These are phyloP conservation scores for Globisporangium heterothallicum DNA, from an alignment of 352 stramenopile species.

Conservation along the genomic window DNA sequence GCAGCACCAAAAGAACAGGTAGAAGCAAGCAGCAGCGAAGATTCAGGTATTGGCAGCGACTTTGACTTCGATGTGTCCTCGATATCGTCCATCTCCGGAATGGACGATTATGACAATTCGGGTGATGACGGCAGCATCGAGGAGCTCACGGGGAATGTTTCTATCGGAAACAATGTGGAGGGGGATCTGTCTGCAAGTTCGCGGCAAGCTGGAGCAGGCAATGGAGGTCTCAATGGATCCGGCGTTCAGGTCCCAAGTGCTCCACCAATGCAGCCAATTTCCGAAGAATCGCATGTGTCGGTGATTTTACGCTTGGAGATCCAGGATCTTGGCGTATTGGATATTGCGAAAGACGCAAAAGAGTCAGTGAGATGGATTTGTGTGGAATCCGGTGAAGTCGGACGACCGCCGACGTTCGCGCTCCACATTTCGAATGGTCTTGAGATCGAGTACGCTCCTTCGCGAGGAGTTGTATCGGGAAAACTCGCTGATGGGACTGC, in stretches of 20 bases:
- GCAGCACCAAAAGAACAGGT: slow-evolving; percentile 24
- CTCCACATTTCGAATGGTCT: slow-evolving; percentile 34
- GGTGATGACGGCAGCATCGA: not conserved
- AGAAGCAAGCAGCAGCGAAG: not conserved
- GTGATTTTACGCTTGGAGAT: slow-evolving; percentile 45
- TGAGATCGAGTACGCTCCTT: slow-evolving; percentile 25
- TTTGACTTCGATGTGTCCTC: not conserved
- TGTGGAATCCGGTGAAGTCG: slow-evolving; percentile 37
- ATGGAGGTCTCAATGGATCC: not conserved
- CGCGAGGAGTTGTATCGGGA: slow-evolving; percentile 20
- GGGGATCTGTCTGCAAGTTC: no score
- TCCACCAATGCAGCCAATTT: not conserved
- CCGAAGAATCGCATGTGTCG: slow-evolving; percentile 16
- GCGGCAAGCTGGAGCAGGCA: no score
- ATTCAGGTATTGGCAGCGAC: not conserved
- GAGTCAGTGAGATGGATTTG: slow-evolving; percentile 35
- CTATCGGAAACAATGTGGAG: no score
- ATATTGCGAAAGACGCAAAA: slow-evolving; percentile 13
- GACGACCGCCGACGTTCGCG: slow-evolving; percentile 31
- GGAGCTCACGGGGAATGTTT: not conserved
- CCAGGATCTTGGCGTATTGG: slow-evolving; percentile 34
- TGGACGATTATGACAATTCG: not conserved
- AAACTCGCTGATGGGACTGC: slow-evolving; percentile 17
- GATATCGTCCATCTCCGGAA: not conserved
- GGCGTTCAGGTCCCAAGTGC: not conserved